Evolutionary conservation across 768 basidiomycete species (phyloP).

Genomic region (Suillus plorans): DNA sequence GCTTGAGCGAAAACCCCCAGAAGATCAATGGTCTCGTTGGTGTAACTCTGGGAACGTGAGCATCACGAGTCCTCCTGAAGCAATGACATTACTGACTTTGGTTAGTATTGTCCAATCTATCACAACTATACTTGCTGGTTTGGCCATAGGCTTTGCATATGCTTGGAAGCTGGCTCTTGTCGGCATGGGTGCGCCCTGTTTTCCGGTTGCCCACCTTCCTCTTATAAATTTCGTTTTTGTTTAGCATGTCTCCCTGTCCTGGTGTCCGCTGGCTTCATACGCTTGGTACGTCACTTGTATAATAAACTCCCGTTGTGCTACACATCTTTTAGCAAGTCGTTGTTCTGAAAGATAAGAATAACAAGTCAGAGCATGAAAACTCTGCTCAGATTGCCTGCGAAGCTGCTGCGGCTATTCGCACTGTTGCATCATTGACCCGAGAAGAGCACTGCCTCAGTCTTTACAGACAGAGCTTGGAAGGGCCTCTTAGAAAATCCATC

Average conservation of each 20-base stretch:
- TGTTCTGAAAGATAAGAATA: conserved; percentile 80
- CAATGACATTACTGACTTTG: not conserved
- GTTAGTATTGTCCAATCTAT: conserved; percentile 72
- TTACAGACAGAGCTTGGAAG: conserved; percentile 71
- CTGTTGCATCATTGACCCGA: conserved; percentile 84
- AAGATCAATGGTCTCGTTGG: conserved; percentile 89
- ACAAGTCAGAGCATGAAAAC: conserved; percentile 74
- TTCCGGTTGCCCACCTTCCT: no score
- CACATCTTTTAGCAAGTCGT: conserved; percentile 59
- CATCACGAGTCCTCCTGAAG: conserved; percentile 7
- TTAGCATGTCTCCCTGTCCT: conserved; percentile 68
- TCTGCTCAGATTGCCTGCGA: conserved; percentile 94
- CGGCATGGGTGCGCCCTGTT: conserved; percentile 58
- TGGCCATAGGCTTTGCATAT: conserved; percentile 74
- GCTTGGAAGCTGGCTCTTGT: conserved; percentile 81
- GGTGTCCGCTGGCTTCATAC: conserved; percentile 77
- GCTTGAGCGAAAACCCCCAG: conserved; percentile 82
- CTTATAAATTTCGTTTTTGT: not conserved
- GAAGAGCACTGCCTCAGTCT: conserved; percentile 73
- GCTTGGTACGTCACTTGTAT: conserved; percentile 49
- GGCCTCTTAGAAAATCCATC: conserved; percentile 65
- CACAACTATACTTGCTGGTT: conserved; percentile 67
- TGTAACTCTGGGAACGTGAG: conserved; percentile 77
- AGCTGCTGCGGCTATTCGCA: conserved; percentile 85
- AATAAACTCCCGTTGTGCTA: not conserved